Base-by-base conservation (phyloP, 441 rosid species). In the Syzygium syzygioides region DNA sequence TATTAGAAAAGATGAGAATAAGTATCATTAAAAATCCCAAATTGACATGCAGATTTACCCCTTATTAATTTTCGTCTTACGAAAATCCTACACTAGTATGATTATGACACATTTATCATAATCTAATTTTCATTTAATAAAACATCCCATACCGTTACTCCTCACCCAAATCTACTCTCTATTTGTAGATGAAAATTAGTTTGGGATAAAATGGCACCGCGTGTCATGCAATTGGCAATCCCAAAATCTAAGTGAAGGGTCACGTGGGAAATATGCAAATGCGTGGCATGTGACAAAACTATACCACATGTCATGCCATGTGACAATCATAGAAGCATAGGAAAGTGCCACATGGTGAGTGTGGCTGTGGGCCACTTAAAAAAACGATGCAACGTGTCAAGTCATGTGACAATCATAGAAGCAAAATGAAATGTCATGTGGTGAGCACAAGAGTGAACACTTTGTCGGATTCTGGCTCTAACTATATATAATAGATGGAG, bases 301-400 rank as follows among this genome's bases (percentile, higher is more conserved):
- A 57, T 57, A 13, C 0, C 62, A 57, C 11, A 11, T 28, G 11
- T 1, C 62, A 57, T 57, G 62, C 62, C 62, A 23, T 57, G 3
- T 57, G 6, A 57, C n/a, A 57, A 56, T 25, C 62, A 57, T 57
- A 57, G 62, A 57, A 57, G n/a, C 62, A 57, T 25, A 2, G 14
- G 9, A 5, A 57, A 57, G 62, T 57, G 62, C 0, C 14, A 57
- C 3, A 2, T 25, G n/a, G 2, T 2, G 1, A 57, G 62, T 57
- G 14, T 0, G 26, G 25, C 45, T 23, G 28, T 0, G 2, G 3
- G 9, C 60, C 28, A 1, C 28, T 2, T 4, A 26, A 56, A n/a
- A 57, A 9, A 57, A 57, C 6, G 10, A 57, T 57, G 25, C 14
- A 12, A 4, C 2, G 4, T 60, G 30, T 60, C 17, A 60, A 12